Conservation (phyloP, 805 yeast species). For the Yarrowia deformans region DNA sequence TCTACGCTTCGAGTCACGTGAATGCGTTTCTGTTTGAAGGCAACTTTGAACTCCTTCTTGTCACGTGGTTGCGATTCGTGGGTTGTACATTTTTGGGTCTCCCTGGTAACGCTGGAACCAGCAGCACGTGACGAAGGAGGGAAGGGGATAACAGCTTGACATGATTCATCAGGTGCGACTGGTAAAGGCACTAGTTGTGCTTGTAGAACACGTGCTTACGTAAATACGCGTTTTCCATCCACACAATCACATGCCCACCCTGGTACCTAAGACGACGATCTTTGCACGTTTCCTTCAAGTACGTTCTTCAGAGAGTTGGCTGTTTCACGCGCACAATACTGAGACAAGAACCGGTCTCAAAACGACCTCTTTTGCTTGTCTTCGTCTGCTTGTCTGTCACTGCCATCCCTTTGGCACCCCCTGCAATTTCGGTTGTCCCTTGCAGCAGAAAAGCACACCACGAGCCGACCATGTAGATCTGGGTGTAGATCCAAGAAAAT, state of each 20-base stretch:
- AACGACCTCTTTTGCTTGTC: not conserved
- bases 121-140: too few species aligned
- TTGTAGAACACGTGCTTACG: too few species aligned
- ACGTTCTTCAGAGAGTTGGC: not conserved
- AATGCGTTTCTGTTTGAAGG: not conserved
- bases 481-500: not conserved
- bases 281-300: not conserved
- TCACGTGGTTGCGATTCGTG: not conserved
- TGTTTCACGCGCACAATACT: not conserved
- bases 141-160: too few species aligned
- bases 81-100: not conserved
- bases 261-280: not conserved
- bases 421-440: constrained; percentile 34
- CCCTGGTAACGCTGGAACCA: not conserved
- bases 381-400: not conserved
- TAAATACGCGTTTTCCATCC: too few species aligned
- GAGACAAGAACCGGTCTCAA: not conserved
- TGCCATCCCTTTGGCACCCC: constrained; percentile 13
- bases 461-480: not conserved
- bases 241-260: not conserved
- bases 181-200: too few species aligned
- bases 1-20: not conserved
- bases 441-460: constrained; percentile 6
- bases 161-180: too few species aligned
- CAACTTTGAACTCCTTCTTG: not conserved